Evolutionary conservation across 2,329 filamentous ascomycete species (phyloP).

Genomic region (Cercospora sp.): DNA sequence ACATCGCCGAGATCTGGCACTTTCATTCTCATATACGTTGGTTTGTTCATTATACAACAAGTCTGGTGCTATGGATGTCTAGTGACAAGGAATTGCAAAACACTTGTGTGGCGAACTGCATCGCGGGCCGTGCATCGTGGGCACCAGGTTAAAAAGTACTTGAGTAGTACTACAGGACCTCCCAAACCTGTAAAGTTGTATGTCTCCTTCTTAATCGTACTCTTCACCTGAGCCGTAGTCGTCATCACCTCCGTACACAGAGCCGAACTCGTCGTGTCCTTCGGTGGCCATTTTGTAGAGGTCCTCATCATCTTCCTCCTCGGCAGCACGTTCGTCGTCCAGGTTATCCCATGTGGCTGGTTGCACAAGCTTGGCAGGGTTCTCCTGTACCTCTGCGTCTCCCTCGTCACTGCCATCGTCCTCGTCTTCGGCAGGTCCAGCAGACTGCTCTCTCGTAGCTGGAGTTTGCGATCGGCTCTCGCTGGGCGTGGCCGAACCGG

Average conservation of each 20-base stretch:
- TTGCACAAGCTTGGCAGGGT: slow-evolving; percentile 16
- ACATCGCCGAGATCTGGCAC: too few relatives aligned
- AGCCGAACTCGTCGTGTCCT: slow-evolving; percentile 13
- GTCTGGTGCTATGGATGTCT: neutral
- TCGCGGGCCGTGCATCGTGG: neutral
- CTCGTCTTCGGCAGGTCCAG: slow-evolving; percentile 15
- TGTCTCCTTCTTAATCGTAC: too few relatives aligned
- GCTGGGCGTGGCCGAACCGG: slow-evolving; percentile 22
- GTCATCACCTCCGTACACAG: slow-evolving; percentile 12
- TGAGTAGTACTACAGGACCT: too few relatives aligned
- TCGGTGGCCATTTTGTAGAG: slow-evolving; percentile 12
- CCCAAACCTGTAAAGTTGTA: too few relatives aligned
- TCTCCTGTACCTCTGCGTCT: slow-evolving; percentile 11
- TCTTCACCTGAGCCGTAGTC: slow-evolving; percentile 20
- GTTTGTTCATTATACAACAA: neutral
- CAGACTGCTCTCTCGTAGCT: slow-evolving; percentile 11
- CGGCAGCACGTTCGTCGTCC: slow-evolving; percentile 23
- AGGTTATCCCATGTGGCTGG: slow-evolving; percentile 15
- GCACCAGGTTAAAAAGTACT: too few relatives aligned
- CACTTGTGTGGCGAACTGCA: neutral
- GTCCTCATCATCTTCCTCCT: slow-evolving; percentile 24
- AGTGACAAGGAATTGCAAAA: too few relatives aligned
- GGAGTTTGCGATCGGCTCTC: slow-evolving; percentile 16
- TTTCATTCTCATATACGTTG: too few relatives aligned
- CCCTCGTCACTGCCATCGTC: slow-evolving; percentile 11